These are phyloP conservation scores for Dacryopinax primogenitus DNA, from an alignment of 768 basidiomycete genomes.

Conservation along the genomic window DNA sequence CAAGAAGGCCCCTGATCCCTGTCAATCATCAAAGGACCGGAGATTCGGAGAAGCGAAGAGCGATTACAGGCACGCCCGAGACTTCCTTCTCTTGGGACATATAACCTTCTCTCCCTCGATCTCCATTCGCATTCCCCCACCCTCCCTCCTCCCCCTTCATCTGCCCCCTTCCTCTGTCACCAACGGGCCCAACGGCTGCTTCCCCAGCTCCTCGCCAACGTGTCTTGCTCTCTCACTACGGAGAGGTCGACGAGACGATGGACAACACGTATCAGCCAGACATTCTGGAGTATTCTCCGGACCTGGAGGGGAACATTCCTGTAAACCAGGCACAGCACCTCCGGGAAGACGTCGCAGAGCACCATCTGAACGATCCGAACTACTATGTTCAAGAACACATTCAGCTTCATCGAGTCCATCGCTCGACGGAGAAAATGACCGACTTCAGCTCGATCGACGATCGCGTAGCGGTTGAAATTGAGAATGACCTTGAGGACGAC, in stretches of 20 bases:
- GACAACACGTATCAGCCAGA: not conserved
- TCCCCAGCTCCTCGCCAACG: not conserved
- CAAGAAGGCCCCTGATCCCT: not conserved
- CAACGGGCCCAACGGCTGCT: not conserved
- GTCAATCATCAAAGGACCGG: not conserved
- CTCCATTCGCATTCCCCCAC: not conserved
- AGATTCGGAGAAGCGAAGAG: not conserved
- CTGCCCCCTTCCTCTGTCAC: not conserved
- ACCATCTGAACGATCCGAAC: not conserved
- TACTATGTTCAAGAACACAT: slow-evolving; percentile 2
- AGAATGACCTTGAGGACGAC: slow-evolving; percentile 41
- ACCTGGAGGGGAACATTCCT: not conserved
- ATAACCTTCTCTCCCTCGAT: not conserved
- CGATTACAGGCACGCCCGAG: not conserved
- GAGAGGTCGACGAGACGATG: not conserved
- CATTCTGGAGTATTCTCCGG: not conserved
- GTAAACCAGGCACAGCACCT: not conserved
- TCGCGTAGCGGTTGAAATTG: not conserved
- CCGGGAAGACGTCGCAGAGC: not conserved
- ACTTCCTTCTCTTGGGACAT: not conserved
- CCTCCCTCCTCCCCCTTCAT: not conserved
- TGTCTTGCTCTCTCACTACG: not conserved
- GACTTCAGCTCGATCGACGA: not conserved
- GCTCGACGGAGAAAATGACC: not conserved
- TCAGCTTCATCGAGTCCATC: not conserved